A percentile compares a stretch with the other conserved stretches of the same genome.
These are phyloP conservation scores for Austroboletus novae-zelandiae DNA, from an alignment of 1,284 basidiomycete genomes.

Conservation along the genomic window DNA sequence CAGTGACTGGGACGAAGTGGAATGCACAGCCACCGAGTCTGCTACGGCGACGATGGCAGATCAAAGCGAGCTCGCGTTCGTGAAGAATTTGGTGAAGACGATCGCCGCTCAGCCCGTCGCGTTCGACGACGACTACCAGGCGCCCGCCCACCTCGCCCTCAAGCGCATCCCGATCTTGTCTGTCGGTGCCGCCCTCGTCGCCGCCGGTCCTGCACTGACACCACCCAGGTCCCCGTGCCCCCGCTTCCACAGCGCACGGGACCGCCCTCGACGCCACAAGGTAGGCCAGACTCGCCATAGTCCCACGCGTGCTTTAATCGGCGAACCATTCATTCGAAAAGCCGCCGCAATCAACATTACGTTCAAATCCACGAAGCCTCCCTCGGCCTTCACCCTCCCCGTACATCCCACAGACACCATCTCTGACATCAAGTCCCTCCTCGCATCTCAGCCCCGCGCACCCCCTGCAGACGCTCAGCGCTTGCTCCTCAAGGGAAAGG, in stretches of 20 bases:
- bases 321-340: conserved; percentile 17
- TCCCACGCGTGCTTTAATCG: conserved; percentile 12
- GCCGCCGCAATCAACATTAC: conserved; percentile 61
- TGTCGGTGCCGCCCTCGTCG: conserved; percentile 40
- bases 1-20: background rate
- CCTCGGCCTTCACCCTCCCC: conserved; percentile 69
- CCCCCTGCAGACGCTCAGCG: conserved; percentile 77
- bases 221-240: conserved; percentile 54
- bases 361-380: conserved; percentile 88
- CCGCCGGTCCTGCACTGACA: background rate
- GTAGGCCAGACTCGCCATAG: conserved; percentile 23
- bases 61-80: conserved; percentile 67
- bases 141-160: conserved; percentile 67
- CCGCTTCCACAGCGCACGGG: conserved; percentile 51
- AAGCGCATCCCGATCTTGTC: conserved; percentile 72
- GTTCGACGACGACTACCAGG: conserved; percentile 75
- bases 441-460: conserved; percentile 59
- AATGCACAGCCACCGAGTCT: conserved; percentile 18
- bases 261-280: conserved; percentile 35
- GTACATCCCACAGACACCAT: conserved; percentile 79
- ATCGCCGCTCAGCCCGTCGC: conserved; percentile 67
- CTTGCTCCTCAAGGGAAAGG: conserved; percentile 89
- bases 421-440: conserved; percentile 69
- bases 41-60: conserved; percentile 49
- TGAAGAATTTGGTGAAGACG: conserved; percentile 69